phyloP scores from a whole-genome alignment of 1,139 yeast species.

The Hanseniaspora gamundiae region DNA sequence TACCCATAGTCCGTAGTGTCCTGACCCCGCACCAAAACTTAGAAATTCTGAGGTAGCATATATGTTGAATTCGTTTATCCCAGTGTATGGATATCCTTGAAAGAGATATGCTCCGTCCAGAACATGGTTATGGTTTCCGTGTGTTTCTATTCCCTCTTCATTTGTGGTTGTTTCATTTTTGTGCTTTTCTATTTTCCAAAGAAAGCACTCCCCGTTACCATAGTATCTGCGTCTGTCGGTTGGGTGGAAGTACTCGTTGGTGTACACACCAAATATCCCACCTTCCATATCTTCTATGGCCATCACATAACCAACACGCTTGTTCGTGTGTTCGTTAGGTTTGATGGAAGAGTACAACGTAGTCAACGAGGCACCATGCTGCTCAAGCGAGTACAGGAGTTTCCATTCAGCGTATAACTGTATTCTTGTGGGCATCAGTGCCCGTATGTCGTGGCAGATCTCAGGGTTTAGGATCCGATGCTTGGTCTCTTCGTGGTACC shows the following conservation, averaged over 20 bases:
- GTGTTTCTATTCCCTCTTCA: constrained; percentile 3
- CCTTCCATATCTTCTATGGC: constrained; percentile 52
- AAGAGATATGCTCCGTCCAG: constrained; percentile 32
- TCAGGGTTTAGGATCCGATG: constrained; percentile 44
- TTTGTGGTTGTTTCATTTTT: constrained; percentile 8
- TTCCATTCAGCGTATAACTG: constrained; percentile 73
- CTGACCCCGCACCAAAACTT: constrained; percentile 86
- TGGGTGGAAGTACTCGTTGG: constrained; percentile 63
- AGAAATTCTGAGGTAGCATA: constrained; percentile 70
- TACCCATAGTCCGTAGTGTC: constrained; percentile 86
- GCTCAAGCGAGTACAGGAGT: constrained; percentile 70
- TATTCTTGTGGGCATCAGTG: constrained; percentile 61
- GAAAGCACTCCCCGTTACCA: constrained; percentile 92
- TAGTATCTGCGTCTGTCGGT: constrained; percentile 62
- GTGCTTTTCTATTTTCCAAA: constrained; percentile 59
- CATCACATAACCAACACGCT: constrained; percentile 52
- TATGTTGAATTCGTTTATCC: constrained; percentile 73
- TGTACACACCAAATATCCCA: constrained; percentile 69
- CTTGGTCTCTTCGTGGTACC: constrained; percentile 46
- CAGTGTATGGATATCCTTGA: constrained; percentile 81
- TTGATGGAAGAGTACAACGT: constrained; percentile 46
- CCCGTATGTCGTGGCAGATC: constrained; percentile 63
- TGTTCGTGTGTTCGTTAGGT: constrained; percentile 24
- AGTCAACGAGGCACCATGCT: constrained; percentile 77
- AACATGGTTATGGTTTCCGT: constrained; percentile 8